phyloP scores from a whole-genome alignment of 768 basidiomycete species.

The Psilocybe sp. region DNA sequence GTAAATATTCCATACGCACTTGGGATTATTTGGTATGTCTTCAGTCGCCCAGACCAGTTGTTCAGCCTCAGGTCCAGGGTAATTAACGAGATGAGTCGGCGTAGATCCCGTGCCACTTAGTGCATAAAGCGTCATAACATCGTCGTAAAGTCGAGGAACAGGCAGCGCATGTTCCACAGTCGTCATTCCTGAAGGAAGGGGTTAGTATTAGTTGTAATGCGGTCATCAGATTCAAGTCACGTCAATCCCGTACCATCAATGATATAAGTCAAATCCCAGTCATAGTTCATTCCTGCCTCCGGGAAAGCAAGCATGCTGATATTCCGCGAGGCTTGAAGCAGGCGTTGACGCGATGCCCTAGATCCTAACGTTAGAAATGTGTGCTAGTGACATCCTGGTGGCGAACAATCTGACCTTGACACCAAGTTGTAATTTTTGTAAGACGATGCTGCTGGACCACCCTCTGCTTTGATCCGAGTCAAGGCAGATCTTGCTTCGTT shows the following conservation, averaged over 20 bases:
- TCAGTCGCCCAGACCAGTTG: slow-evolving; percentile 64
- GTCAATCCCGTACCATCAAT: slow-evolving; percentile 49
- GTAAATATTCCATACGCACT: slow-evolving; percentile 39
- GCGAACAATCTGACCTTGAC: slow-evolving; percentile 40
- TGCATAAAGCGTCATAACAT: slow-evolving; percentile 59
- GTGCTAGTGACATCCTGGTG: background rate
- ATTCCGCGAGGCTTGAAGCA: slow-evolving; percentile 58
- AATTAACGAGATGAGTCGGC: slow-evolving; percentile 75
- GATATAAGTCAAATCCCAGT: slow-evolving; percentile 79
- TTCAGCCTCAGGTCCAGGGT: slow-evolving; percentile 68
- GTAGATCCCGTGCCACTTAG: slow-evolving; percentile 70
- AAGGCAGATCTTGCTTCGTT: slow-evolving; percentile 66
- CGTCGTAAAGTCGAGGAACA: slow-evolving; percentile 62
- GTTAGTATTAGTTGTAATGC: background rate
- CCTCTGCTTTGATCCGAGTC: slow-evolving; percentile 67
- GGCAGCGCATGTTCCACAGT: slow-evolving; percentile 76
- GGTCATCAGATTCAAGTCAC: background rate
- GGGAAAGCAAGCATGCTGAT: slow-evolving; percentile 71
- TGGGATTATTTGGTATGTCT: slow-evolving; percentile 65
- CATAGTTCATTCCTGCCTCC: slow-evolving; percentile 77
- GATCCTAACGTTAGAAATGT: background rate
- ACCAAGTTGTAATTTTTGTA: slow-evolving; percentile 81
- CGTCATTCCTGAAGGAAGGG: slow-evolving; percentile 57
- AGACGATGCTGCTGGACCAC: slow-evolving; percentile 65
- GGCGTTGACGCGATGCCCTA: slow-evolving; percentile 67